These are phyloP conservation scores for Fagus sylvatica DNA, from an alignment of 306 rosid genomes.

Conservation along the genomic window DNA sequence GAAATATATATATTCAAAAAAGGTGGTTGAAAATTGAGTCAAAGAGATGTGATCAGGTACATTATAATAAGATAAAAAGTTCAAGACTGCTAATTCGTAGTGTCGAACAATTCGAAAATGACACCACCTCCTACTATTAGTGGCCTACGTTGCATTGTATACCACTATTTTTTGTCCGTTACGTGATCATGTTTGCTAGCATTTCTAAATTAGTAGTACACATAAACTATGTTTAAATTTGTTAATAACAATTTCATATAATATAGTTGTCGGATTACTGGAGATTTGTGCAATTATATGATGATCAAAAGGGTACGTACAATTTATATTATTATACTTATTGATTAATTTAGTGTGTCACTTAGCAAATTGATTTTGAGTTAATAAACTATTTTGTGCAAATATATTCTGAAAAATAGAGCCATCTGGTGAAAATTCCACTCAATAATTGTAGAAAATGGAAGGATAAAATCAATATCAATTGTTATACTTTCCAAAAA, in stretches of 20 bases:
- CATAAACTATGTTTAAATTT: not conserved
- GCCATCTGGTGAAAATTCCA: too few relatives aligned
- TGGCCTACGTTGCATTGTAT: slow-evolving; percentile 17
- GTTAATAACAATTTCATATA: not conserved
- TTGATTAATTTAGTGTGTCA: not conserved
- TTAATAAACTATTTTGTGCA: not conserved
- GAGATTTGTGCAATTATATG: not conserved
- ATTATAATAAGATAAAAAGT: slow-evolving; percentile 5
- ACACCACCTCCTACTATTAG: slow-evolving; percentile 16
- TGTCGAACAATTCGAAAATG: slow-evolving; percentile 20
- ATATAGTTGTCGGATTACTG: not conserved
- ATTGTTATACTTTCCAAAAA: too few relatives aligned
- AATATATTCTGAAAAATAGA: not conserved
- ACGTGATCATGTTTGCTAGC: slow-evolving; percentile 7
- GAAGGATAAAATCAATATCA: too few relatives aligned
- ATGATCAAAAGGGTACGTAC: not conserved
- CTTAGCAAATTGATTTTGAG: not conserved
- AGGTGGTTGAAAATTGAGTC: not conserved
- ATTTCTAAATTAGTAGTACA: not conserved
- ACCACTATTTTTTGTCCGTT: slow-evolving; percentile 27
- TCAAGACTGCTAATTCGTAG: not conserved
- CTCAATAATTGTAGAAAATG: too few relatives aligned
- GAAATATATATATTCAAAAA: too few relatives aligned
- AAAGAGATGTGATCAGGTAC: slow-evolving; percentile 7
- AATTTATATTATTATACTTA: not conserved